phyloP scores from a whole-genome alignment of 2,329 filamentous ascomycete genomes.

The Pseudogymnoascus sp. region DNA sequence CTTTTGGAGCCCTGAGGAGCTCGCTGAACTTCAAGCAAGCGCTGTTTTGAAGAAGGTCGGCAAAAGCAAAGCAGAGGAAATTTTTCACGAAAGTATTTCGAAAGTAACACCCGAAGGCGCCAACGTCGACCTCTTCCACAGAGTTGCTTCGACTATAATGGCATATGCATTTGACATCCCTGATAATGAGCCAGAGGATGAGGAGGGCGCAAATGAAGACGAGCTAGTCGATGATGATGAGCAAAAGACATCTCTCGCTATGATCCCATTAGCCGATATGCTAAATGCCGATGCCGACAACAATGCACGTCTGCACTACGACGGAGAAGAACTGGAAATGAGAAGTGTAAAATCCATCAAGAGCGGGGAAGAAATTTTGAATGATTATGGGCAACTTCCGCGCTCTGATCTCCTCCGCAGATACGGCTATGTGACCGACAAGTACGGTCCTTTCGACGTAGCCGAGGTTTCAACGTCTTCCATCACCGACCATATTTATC shows the following conservation, averaged over 20 bases:
- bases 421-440: conserved; percentile 60
- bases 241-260: conserved; percentile 44
- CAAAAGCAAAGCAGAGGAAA: conserved; percentile 47
- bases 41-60: conserved; percentile 58
- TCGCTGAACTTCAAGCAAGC: conserved; percentile 54
- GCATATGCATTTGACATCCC: conserved; percentile 62
- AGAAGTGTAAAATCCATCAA: conserved; percentile 48
- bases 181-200: conserved; percentile 24
- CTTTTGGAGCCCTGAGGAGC: conserved; percentile 56
- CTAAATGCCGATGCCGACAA: conserved; percentile 63
- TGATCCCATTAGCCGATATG: conserved; percentile 65
- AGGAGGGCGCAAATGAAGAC: conserved; percentile 37
- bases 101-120: conserved; percentile 40
- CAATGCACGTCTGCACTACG: conserved; percentile 41
- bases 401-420: conserved; percentile 57
- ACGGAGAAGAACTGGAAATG: conserved; percentile 46
- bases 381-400: conserved; percentile 61
- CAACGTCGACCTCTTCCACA: conserved; percentile 44
- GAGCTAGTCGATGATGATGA: conserved; percentile 40
- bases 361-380: conserved; percentile 55
- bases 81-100: conserved; percentile 45
- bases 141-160: conserved; percentile 62
- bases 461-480: conserved; percentile 49
- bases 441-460: conserved; percentile 57
- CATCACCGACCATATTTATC: conserved; percentile 27